Percentiles rank a stretch among this genome's conserved stretches.
These are phyloP conservation scores for Termitomyces heimii DNA, from an alignment of 768 basidiomycete genomes.

Conservation along the genomic window DNA sequence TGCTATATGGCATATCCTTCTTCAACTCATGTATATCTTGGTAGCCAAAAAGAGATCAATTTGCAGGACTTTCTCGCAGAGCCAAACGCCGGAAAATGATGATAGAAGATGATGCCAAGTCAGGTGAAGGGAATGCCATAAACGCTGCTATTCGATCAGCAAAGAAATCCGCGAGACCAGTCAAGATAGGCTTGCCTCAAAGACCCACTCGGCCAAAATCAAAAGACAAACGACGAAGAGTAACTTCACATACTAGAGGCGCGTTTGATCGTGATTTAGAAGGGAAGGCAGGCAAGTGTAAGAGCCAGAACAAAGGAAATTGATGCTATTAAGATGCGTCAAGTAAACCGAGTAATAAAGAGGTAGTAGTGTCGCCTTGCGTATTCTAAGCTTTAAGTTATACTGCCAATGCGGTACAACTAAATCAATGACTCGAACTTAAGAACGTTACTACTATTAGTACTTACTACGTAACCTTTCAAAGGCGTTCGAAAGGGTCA, in stretches of 20 bases:
- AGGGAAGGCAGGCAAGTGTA: conserved; percentile 38
- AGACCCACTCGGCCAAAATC: conserved; percentile 24
- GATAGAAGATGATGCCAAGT: conserved; percentile 69
- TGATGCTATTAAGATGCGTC: conserved; percentile 41
- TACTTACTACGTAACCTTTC: no score
- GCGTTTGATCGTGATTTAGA: conserved; percentile 61
- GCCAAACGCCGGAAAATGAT: conserved; percentile 87
- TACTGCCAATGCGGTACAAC: no score
- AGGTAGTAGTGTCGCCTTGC: not conserved
- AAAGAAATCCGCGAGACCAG: conserved; percentile 70
- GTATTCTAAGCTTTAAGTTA: no score
- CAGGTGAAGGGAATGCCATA: conserved; percentile 46
- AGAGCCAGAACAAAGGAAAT: conserved; percentile 63
- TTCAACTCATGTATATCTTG: conserved; percentile 3
- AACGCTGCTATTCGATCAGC: conserved; percentile 80
- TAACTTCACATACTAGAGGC: conserved; percentile 26
- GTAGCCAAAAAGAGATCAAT: conserved; percentile 73
- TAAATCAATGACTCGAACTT: no score
- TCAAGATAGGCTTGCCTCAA: conserved; percentile 65
- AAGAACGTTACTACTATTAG: no score
- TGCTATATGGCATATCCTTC: not conserved
- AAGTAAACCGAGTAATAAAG: conserved; percentile 13
- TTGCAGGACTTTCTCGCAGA: conserved; percentile 79
- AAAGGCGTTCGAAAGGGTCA: no score
- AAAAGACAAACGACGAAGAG: conserved; percentile 27